These are phyloP conservation scores for Pleurotus sapidus DNA, from an alignment of 768 basidiomycete genomes.

Conservation along the genomic window DNA sequence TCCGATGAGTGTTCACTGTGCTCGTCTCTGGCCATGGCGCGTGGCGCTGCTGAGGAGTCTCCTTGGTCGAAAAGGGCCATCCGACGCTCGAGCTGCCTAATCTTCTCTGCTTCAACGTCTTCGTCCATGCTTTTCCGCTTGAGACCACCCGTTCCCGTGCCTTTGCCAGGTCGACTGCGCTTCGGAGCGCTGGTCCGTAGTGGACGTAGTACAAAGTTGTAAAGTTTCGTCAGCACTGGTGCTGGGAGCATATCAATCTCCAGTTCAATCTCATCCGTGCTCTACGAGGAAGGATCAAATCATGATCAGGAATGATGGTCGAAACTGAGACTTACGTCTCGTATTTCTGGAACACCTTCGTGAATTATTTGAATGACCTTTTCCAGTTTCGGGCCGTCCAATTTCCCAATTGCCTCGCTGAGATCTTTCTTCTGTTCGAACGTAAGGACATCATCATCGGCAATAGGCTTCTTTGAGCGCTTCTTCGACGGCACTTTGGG, in stretches of 20 bases:
- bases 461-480: conserved; percentile 61
- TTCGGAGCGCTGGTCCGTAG: conserved; percentile 64
- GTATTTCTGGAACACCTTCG: conserved; percentile 88
- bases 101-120: conserved; percentile 94
- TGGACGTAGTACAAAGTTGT: conserved; percentile 91
- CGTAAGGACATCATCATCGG: conserved; percentile 81
- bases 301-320: conserved; percentile 10
- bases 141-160: conserved; percentile 83
- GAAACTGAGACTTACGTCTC: conserved; percentile 63
- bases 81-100: conserved; percentile 84
- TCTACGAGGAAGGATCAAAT: conserved; percentile 41
- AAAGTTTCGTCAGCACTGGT: conserved; percentile 85
- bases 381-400: conserved; percentile 82
- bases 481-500: conserved; percentile 52
- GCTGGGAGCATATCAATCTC: conserved; percentile 93
- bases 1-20: conserved; percentile 79
- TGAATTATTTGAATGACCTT: conserved; percentile 95
- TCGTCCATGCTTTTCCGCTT: conserved; percentile 98
- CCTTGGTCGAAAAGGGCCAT: conserved; percentile 79
- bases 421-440: conserved; percentile 99
- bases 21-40: conserved; percentile 33
- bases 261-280: conserved; percentile 96
- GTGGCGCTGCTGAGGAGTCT: conserved; percentile 34
- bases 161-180: conserved; percentile 67
- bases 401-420: conserved; percentile 86